phyloP scores from a whole-genome alignment of 208 protist species.

The Tetramitus jugosus region DNA sequence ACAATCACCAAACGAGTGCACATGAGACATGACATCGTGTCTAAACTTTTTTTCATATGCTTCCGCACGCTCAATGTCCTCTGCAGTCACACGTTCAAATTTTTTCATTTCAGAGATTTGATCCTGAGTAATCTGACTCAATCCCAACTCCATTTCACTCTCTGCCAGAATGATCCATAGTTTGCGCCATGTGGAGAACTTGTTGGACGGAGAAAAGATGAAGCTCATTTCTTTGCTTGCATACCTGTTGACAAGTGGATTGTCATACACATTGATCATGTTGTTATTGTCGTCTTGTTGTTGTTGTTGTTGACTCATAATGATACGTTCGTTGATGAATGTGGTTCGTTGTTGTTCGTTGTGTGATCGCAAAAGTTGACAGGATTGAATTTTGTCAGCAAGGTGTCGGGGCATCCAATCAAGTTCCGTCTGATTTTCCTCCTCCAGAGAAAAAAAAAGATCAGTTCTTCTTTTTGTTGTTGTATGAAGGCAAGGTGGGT shows the following conservation, averaged over 20 bases:
- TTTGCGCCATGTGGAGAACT: slow-evolving; percentile 44
- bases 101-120: slow-evolving; percentile 45
- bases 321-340: too few species aligned
- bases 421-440: too few species aligned
- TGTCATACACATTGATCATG: too few species aligned
- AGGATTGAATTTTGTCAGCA: too few species aligned
- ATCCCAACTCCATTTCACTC: slow-evolving; percentile 40
- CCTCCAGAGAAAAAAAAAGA: too few species aligned
- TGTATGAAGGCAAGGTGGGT: too few species aligned
- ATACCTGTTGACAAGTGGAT: slow-evolving; percentile 45
- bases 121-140: slow-evolving; percentile 45
- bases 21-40: slow-evolving; percentile 53
- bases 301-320: too few species aligned
- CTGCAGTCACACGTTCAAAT: slow-evolving; percentile 34
- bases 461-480: too few species aligned
- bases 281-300: too few species aligned
- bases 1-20: slow-evolving; percentile 41
- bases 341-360: too few species aligned
- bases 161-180: slow-evolving; percentile 45
- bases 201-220: slow-evolving; percentile 42
- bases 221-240: slow-evolving; percentile 42
- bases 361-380: too few species aligned
- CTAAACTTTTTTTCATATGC: slow-evolving; percentile 24
- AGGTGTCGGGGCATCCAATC: too few species aligned
- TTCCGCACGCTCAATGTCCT: slow-evolving; percentile 40